A percentile compares a stretch with the other conserved stretches of the same genome.
phyloP scores from a whole-genome alignment of 2,329 filamentous ascomycete species.

The Fusarium sp. region DNA sequence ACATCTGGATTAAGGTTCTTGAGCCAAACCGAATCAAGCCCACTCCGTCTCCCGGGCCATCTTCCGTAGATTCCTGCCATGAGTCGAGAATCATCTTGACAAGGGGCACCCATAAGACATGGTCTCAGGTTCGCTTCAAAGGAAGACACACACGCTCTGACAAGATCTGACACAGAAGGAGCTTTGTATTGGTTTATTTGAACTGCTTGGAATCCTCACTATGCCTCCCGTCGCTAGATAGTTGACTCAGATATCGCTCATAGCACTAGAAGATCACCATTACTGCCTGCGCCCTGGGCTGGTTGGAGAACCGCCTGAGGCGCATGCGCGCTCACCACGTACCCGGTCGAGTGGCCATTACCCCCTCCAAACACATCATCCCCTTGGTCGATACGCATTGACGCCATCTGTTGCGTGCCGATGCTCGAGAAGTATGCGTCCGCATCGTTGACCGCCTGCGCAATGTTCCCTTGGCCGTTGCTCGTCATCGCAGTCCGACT shows the following conservation, averaged over 20 bases:
- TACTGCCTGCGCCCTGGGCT: conserved; percentile 71
- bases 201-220: conserved; percentile 22
- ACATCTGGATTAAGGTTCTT: conserved; percentile 39
- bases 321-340: conserved; percentile 85
- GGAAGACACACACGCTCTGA: not conserved
- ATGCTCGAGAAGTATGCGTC: conserved; percentile 90
- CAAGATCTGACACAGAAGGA: not conserved
- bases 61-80: conserved; percentile 16
- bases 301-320: conserved; percentile 82
- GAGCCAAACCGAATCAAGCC: conserved; percentile 33
- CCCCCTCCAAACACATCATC: conserved; percentile 73
- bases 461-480: conserved; percentile 62
- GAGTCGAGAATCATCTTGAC: conserved; percentile 12
- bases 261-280: conserved; percentile 78
- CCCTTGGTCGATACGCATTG: conserved; percentile 74
- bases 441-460: conserved; percentile 83
- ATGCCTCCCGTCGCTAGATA: conserved; percentile 31
- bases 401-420: conserved; percentile 79
- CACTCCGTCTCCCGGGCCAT: conserved; percentile 9
- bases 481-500: conserved; percentile 45
- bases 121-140: not conserved
- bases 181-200: conserved; percentile 2
- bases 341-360: conserved; percentile 64
- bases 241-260: conserved; percentile 50
- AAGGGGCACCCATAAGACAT: conserved; percentile 4